Evolutionary conservation across 331 rosid genomes (phyloP).

Genomic region (Cydonia oblonga): DNA sequence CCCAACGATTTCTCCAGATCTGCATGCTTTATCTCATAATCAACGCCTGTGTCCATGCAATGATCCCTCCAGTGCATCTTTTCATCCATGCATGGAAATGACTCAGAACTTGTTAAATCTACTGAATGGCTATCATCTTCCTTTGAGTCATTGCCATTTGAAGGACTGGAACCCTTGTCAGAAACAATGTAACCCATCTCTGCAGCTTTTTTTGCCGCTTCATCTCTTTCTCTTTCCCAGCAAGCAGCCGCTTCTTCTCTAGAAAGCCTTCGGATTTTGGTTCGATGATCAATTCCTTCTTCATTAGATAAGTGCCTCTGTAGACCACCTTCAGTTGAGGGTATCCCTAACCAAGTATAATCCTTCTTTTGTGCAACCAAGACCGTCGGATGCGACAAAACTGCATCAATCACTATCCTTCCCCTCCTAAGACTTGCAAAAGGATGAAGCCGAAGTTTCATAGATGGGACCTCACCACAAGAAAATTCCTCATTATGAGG

Average conservation of each 20-base stretch:
- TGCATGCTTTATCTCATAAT: slow-evolving; percentile 70
- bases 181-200: slow-evolving; percentile 61
- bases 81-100: slow-evolving; percentile 51
- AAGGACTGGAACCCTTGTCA: slow-evolving; percentile 29
- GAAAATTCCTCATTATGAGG: slow-evolving; percentile 74
- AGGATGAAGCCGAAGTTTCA: slow-evolving; percentile 63
- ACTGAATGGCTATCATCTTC: slow-evolving; percentile 24
- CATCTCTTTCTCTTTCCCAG: slow-evolving; percentile 51
- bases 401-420: slow-evolving; percentile 75
- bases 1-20: slow-evolving; percentile 76
- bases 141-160: slow-evolving; percentile 27
- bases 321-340: slow-evolving; percentile 32
- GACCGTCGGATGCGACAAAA: slow-evolving; percentile 56
- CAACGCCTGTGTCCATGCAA: slow-evolving; percentile 67
- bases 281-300: slow-evolving; percentile 69
- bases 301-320: slow-evolving; percentile 42
- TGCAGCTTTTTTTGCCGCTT: slow-evolving; percentile 62
- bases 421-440: slow-evolving; percentile 81
- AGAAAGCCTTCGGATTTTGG: slow-evolving; percentile 54
- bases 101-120: slow-evolving; percentile 18
- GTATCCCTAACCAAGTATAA: slow-evolving; percentile 83
- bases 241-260: slow-evolving; percentile 50
- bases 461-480: slow-evolving; percentile 66
- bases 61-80: slow-evolving; percentile 53
- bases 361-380: slow-evolving; percentile 77